Percentiles rank a stretch among this genome's conserved stretches.
Evolutionary conservation across 768 basidiomycete species (phyloP).

Genomic region (Suillus placidus): DNA sequence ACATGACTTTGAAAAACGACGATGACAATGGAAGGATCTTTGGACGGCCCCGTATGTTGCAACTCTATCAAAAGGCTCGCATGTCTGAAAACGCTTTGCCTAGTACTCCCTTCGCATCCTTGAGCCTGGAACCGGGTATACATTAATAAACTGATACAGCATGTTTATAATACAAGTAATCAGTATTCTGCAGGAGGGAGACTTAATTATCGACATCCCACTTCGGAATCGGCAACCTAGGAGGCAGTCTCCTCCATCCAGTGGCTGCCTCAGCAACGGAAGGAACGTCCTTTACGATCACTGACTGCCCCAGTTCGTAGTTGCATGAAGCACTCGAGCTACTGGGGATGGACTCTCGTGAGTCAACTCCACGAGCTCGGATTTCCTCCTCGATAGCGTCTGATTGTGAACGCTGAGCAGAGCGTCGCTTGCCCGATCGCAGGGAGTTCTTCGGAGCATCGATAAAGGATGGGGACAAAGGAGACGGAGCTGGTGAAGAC

Average conservation of each 20-base stretch:
- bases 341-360: not conserved
- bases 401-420: not conserved
- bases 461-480: not conserved
- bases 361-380: not conserved
- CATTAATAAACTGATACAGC: not conserved
- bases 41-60: too few species aligned
- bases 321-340: not conserved
- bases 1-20: too few species aligned
- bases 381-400: not conserved
- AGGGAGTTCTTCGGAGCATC: not conserved
- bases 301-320: not conserved
- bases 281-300: not conserved
- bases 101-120: too few species aligned
- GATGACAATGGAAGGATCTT: too few species aligned
- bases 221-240: slow-evolving; percentile 34
- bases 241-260: slow-evolving; percentile 31
- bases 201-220: slow-evolving; percentile 22
- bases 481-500: not conserved
- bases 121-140: not conserved
- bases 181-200: not conserved
- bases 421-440: not conserved
- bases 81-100: too few species aligned
- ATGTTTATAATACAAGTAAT: not conserved
- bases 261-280: not conserved
- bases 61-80: too few species aligned